Base-by-base conservation (phyloP, 2,329 filamentous ascomycete genomes). In the Calonectria hongkongensis region DNA sequence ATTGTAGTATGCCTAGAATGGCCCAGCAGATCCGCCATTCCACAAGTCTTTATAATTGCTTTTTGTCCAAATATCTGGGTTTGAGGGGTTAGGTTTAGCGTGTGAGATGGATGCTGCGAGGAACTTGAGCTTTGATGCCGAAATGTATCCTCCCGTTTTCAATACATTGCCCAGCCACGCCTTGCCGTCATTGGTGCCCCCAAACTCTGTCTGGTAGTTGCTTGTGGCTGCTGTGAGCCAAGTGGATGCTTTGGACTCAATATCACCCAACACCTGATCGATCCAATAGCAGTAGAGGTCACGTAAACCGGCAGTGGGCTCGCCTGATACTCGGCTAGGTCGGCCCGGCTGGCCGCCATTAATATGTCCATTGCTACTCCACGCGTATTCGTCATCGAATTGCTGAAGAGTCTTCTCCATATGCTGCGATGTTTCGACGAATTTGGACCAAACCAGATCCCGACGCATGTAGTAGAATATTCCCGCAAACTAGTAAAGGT, bases 261-360 rank as follows among this genome's bases (percentile, higher is more conserved):
- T 54, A 7, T 54, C 18, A 7, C 15, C 2, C 27, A 54, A 18
- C 6, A 33, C 15, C 28, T 10, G 8, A 33, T 54, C 50, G 16
- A 54, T 54, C 50, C 50, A 54, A 12, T n/a, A 54, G 27, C 50
- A 54, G 5, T 54, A 54, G 15, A 54, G 50, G 7, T 54, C 50
- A n/a, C 50, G 50, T 21, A 54, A 33, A 12, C 50, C 50, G 16
- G 50, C 15, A 3, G 6, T 54, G 2, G 50, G 50, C 9, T 54
- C 27, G 50, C 27, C 48, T 30, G 48, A 30, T 30, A 3, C 27
- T 28, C 48, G 48, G 15, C 10, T 28, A 27, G 27, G 50, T n/a
- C 25, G 27, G 12, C 16, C 50, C 4, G 16, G 27, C 50, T 54
- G 27, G 16, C 50, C 27, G 8, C 6, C 18, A 30, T 51, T 51